Evolutionary conservation across 306 rosid species (phyloP).

Genomic region (Myrica gale): DNA sequence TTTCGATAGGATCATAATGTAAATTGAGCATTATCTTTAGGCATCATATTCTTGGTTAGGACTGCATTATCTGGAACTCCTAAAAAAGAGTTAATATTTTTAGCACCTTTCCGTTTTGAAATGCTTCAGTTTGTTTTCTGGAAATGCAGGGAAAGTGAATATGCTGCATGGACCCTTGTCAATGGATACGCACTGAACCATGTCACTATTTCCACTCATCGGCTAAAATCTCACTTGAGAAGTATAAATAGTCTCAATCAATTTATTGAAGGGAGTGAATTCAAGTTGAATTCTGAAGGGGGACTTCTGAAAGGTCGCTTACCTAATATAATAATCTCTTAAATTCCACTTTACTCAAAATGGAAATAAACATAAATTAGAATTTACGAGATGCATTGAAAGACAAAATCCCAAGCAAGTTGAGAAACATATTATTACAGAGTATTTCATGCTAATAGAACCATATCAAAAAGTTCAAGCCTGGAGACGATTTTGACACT

Average conservation of each 20-base stretch:
- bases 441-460: not conserved
- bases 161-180: slow-evolving; percentile 97
- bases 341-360: not conserved
- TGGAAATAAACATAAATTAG: not conserved
- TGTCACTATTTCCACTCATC: slow-evolving; percentile 82
- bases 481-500: slow-evolving; percentile 7
- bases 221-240: slow-evolving; percentile 65
- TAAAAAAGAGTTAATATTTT: not conserved
- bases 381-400: no score
- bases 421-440: no score
- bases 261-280: slow-evolving; percentile 74
- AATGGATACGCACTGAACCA: slow-evolving; percentile 92
- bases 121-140: slow-evolving; percentile 17
- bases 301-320: slow-evolving; percentile 76
- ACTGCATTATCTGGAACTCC: not conserved
- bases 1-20: not conserved
- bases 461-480: not conserved
- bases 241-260: slow-evolving; percentile 62
- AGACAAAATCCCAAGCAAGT: no score
- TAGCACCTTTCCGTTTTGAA: slow-evolving; percentile 6
- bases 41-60: not conserved
- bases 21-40: not conserved
- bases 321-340: slow-evolving; percentile 17
- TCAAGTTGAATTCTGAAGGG: slow-evolving; percentile 87
- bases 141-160: slow-evolving; percentile 77